Base-by-base conservation (phyloP, 108 stramenopile genomes). In the Hondaea fermentalgiana region DNA sequence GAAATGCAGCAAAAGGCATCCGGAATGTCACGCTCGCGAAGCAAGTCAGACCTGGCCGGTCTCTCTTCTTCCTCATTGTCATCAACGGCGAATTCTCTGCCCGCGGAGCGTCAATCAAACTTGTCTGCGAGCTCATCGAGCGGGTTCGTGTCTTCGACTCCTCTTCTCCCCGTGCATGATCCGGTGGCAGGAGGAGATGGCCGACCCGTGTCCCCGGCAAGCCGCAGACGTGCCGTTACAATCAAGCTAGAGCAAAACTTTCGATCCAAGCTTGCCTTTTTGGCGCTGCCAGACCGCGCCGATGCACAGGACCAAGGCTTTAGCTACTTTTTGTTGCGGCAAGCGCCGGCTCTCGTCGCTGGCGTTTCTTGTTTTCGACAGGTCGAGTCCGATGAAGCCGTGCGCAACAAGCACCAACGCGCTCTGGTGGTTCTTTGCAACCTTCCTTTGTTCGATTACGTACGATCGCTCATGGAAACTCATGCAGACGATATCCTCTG, bases 251-350 rank as follows among this genome's bases (percentile, higher is more conserved):
- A 69, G 64, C 8, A 69, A 4, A 69, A 8, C 64, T 69, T 42
- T 42, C 64, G 64, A 8, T 8, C 64, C 10, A 83, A 35, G 51
- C 76, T 83, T 23, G 23, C 76, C 19, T 83, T 83, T 23, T 23
- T 83, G 12, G 76, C 76, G 12, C 28, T 83, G 0, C 76, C 76
- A 23, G 76, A 83, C 3, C 76, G 76, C 12, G 76, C 76, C 25
- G 76, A 83, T 28, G 76, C 76, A 12, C 51, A 47, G 49, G 76
- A 83, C 5, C 49, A 83, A 25, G 76, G 76, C 6, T 83, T 83
- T 83, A 53, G 76, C 76, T 83, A 83, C n/a, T 83, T 83, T 83
- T 2, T 83, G 51, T 16, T 83, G 45, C 76, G 51, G 45, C 76
- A 83, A 2, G 76, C 76, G 25, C 76, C 76, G 45, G 45, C 45